These are phyloP conservation scores for Haematococcus sp. DNA, from an alignment of 139 green algal genomes.

Conservation along the genomic window DNA sequence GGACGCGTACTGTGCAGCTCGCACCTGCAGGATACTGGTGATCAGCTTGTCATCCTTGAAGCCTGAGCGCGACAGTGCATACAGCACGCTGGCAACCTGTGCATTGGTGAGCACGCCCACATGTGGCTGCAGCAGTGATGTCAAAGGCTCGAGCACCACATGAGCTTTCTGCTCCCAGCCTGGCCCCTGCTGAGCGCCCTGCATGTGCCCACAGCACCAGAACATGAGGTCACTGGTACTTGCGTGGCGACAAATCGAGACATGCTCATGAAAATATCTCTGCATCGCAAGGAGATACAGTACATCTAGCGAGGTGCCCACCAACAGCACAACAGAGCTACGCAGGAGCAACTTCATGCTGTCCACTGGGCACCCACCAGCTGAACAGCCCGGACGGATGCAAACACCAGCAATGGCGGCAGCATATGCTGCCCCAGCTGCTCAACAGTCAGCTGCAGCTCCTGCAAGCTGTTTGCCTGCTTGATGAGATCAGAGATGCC, in stretches of 20 bases:
- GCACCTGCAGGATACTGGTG: background rate
- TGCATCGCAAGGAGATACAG: too few species aligned
- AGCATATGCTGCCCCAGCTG: slow-evolving; percentile 3
- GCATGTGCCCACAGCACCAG: background rate
- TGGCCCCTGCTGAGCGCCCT: background rate
- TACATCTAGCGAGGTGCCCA: too few species aligned
- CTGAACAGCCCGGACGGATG: too few species aligned
- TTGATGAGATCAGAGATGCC: too few species aligned
- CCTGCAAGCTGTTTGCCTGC: slow-evolving; percentile 1
- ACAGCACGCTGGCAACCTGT: background rate
- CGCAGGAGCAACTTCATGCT: too few species aligned
- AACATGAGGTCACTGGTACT: background rate
- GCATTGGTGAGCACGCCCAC: background rate
- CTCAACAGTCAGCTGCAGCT: slow-evolving; percentile 10
- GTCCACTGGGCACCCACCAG: too few species aligned
- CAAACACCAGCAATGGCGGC: too few species aligned
- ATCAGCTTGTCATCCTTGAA: background rate
- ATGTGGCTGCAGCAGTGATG: background rate
- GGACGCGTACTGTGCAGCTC: background rate
- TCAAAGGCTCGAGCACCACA: background rate
- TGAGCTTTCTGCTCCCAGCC: background rate
- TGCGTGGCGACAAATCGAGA: too few species aligned
- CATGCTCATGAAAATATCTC: too few species aligned
- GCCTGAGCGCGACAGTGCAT: background rate
- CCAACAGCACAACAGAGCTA: too few species aligned